These are phyloP conservation scores for Russula emetica DNA, from an alignment of 768 basidiomycete genomes.

Conservation along the genomic window DNA sequence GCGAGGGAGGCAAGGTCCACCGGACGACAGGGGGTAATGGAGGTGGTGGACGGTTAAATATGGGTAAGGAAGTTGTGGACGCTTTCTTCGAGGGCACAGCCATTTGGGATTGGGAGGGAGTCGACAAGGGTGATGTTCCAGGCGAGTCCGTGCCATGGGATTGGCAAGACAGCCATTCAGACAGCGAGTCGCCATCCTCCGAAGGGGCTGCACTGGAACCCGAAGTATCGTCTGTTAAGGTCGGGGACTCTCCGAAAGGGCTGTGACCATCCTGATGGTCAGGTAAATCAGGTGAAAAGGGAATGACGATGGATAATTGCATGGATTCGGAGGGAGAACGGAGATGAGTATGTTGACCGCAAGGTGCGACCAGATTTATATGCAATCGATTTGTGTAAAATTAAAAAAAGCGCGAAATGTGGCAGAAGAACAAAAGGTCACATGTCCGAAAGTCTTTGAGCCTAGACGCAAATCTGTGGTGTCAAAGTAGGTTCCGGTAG, in stretches of 20 bases:
- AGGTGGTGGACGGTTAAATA: constrained; percentile 10
- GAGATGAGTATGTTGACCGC: background rate
- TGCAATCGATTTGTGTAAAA: background rate
- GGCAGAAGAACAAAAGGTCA: constrained; percentile 11
- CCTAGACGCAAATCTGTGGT: background rate
- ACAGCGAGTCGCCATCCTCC: background rate
- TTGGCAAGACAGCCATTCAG: background rate
- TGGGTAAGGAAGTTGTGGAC: constrained; percentile 14
- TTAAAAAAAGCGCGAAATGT: constrained; percentile 1
- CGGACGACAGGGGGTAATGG: constrained; percentile 10
- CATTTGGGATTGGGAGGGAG: background rate
- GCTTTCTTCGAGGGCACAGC: constrained; percentile 12
- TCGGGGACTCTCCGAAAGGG: background rate
- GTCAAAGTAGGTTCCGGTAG: background rate
- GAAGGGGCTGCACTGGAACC: background rate
- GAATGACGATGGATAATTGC: constrained; percentile 15
- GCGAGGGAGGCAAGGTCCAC: constrained; percentile 2
- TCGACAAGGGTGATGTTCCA: constrained; percentile 2
- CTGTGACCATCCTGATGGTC: background rate
- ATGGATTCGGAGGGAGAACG: constrained; percentile 1
- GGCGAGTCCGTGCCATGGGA: constrained; percentile 3
- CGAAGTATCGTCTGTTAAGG: background rate
- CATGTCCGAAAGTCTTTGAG: constrained; percentile 1
- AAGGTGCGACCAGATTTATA: constrained; percentile 8
- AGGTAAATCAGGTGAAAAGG: background rate